These are phyloP conservation scores for Neofusicoccum laricinum DNA, from an alignment of 2,329 filamentous ascomycete genomes.

Conservation along the genomic window DNA sequence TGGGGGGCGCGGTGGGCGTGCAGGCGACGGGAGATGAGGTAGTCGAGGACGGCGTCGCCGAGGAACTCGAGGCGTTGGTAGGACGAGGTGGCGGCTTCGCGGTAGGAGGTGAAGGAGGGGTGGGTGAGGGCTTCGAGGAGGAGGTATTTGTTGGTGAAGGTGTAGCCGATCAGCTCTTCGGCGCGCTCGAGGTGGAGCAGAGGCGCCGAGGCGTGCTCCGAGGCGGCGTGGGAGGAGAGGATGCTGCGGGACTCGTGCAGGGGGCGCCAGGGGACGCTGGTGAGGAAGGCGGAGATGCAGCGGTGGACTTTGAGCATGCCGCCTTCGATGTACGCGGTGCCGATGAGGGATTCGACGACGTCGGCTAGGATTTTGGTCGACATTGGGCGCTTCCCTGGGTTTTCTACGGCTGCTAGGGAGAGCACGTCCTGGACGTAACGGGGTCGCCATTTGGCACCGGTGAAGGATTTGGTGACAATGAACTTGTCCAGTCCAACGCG, in stretches of 20 bases:
- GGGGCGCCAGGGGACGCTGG: constrained; percentile 52
- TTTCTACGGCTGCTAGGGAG: not conserved
- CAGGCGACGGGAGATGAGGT: constrained; percentile 65
- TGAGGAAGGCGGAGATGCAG: constrained; percentile 62
- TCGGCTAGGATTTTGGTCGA: constrained; percentile 83
- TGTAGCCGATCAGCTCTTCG: constrained; percentile 68
- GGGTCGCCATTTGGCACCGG: constrained; percentile 69
- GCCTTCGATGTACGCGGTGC: constrained; percentile 68
- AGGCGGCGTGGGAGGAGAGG: constrained; percentile 23
- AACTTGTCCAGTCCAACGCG: constrained; percentile 66
- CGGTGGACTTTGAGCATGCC: constrained; percentile 60
- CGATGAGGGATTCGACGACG: constrained; percentile 81
- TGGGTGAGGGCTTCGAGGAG: constrained; percentile 82
- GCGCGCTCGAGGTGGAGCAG: constrained; percentile 40
- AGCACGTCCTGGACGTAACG: constrained; percentile 53
- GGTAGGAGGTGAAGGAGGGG: constrained; percentile 54
- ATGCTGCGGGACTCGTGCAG: constrained; percentile 27
- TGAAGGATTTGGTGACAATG: constrained; percentile 68
- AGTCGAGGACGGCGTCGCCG: constrained; percentile 81
- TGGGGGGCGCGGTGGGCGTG: constrained; percentile 44
- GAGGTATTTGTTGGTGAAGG: constrained; percentile 64
- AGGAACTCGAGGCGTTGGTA: constrained; percentile 84
- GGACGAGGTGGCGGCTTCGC: constrained; percentile 45
- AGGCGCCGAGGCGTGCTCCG: constrained; percentile 6
- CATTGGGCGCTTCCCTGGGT: not conserved